phyloP scores from a whole-genome alignment of 208 protist genomes.

The Phytomonas sp. region DNA sequence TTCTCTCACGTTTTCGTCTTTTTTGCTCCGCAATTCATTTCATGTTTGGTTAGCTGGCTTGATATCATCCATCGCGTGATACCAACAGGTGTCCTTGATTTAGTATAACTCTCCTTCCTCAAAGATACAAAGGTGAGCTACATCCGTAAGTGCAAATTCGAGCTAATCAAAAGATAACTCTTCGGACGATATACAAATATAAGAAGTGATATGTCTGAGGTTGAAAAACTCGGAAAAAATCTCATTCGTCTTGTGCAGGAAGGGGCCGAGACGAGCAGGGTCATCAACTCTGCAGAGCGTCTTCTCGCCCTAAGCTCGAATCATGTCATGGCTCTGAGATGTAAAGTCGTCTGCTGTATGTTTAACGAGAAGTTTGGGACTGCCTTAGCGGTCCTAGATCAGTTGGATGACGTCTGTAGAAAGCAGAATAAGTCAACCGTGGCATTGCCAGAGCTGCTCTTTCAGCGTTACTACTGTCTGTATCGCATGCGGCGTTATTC shows the following conservation, averaged over 20 bases:
- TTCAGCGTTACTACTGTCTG: slow-evolving; percentile 70
- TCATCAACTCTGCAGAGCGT: slow-evolving; percentile 52
- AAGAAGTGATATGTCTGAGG: slow-evolving; percentile 42
- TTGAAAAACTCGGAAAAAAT: slow-evolving; percentile 51
- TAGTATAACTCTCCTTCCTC: background rate
- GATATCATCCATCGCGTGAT: too few species aligned
- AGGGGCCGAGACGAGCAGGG: slow-evolving; percentile 31
- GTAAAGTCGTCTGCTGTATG: slow-evolving; percentile 57
- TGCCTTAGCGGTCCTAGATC: slow-evolving; percentile 49
- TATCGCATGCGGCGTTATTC: slow-evolving; percentile 59
- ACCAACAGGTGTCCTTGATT: too few species aligned
- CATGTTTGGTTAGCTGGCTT: too few species aligned
- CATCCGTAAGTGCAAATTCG: too few species aligned
- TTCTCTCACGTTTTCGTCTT: too few species aligned
- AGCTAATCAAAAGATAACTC: slow-evolving; percentile 9
- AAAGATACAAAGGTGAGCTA: too few species aligned
- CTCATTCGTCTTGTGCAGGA: slow-evolving; percentile 42
- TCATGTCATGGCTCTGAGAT: slow-evolving; percentile 49
- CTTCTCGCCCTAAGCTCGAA: slow-evolving; percentile 47
- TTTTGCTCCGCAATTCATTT: too few species aligned
- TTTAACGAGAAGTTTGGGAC: slow-evolving; percentile 55
- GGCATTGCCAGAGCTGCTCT: slow-evolving; percentile 16
- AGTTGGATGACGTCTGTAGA: slow-evolving; percentile 15
- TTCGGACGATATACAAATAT: slow-evolving; percentile 4
- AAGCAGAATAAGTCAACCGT: slow-evolving; percentile 4